Percentiles rank a stretch among this genome's conserved stretches.
Conservation (phyloP, 305 asterid genomes). For the Euphrasia arctica region DNA sequence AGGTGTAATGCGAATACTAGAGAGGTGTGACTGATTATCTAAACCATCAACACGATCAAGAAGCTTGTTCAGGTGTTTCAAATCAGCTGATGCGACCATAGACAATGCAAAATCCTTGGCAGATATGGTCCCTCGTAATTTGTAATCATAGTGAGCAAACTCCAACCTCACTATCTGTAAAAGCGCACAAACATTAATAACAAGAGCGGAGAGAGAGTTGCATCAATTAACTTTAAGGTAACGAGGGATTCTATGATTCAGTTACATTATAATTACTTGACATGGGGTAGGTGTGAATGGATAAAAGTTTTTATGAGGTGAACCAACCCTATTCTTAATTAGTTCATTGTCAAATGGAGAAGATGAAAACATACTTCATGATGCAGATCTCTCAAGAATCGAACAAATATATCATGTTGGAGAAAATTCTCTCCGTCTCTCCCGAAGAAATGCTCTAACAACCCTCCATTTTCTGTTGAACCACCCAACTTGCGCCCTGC, state of each 20-base stretch:
- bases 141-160: slow-evolving; percentile 84
- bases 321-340: slow-evolving; percentile 15
- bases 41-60: slow-evolving; percentile 67
- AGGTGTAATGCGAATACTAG: slow-evolving; percentile 46
- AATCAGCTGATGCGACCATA: slow-evolving; percentile 92
- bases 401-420: slow-evolving; percentile 64
- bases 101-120: slow-evolving; percentile 94
- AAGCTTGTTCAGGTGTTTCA: slow-evolving; percentile 65
- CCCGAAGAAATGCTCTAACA: slow-evolving; percentile 74
- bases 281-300: slow-evolving; percentile 12
- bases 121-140: slow-evolving; percentile 70
- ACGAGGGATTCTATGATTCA: background rate
- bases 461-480: slow-evolving; percentile 75
- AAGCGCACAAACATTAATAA: slow-evolving; percentile 13
- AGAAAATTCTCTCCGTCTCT: slow-evolving; percentile 63
- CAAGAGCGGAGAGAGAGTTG: background rate
- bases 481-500: slow-evolving; percentile 67
- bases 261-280: background rate
- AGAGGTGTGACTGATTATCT: slow-evolving; percentile 48
- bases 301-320: slow-evolving; percentile 12
- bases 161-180: slow-evolving; percentile 71
- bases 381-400: slow-evolving; percentile 70
- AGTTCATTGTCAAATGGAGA: slow-evolving; percentile 19
- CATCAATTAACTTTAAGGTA: background rate
- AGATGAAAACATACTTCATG: slow-evolving; percentile 62